Evolutionary conservation across 352 stramenopile species (phyloP).

Genomic region (Phytophthora idaei): DNA sequence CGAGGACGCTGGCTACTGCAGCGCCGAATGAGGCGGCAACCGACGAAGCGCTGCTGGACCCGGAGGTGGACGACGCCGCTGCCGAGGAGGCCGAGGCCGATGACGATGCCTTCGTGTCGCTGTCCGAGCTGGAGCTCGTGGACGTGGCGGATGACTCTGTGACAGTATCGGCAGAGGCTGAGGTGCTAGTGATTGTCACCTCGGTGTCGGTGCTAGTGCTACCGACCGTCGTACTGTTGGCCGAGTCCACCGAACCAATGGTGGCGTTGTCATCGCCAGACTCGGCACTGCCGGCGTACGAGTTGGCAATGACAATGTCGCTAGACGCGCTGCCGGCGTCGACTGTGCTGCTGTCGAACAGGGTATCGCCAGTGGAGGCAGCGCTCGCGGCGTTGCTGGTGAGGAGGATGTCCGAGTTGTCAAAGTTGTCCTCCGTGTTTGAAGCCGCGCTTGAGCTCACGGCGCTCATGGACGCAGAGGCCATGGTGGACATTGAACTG

Average conservation of each 20-base stretch:
- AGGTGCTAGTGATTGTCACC: conserved; percentile 27
- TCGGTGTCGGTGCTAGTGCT: conserved; percentile 22
- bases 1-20: conserved; percentile 6
- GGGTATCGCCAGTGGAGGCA: conserved; percentile 16
- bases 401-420: conserved; percentile 5
- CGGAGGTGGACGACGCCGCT: conserved; percentile 21
- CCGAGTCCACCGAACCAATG: conserved; percentile 42
- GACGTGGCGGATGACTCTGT: conserved; percentile 14
- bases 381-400: conserved; percentile 5
- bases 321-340: conserved; percentile 12
- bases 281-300: conserved; percentile 12
- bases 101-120: conserved; percentile 11
- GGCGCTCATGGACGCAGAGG: conserved; percentile 18
- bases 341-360: conserved; percentile 17
- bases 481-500: conserved; percentile 6
- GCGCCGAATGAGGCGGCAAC: conserved; percentile 8
- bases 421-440: conserved; percentile 6
- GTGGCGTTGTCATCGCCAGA: conserved; percentile 22
- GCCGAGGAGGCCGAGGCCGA: conserved; percentile 23
- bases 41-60: conserved; percentile 28
- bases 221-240: conserved; percentile 18
- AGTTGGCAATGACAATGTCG: conserved; percentile 3
- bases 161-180: conserved; percentile 16
- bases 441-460: conserved; percentile 17
- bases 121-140: conserved; percentile 19